Percentiles rank a stretch among this genome's conserved stretches.
Evolutionary conservation across 139 green algal species (phyloP).

Genomic region (Desmodesmus armatus): DNA sequence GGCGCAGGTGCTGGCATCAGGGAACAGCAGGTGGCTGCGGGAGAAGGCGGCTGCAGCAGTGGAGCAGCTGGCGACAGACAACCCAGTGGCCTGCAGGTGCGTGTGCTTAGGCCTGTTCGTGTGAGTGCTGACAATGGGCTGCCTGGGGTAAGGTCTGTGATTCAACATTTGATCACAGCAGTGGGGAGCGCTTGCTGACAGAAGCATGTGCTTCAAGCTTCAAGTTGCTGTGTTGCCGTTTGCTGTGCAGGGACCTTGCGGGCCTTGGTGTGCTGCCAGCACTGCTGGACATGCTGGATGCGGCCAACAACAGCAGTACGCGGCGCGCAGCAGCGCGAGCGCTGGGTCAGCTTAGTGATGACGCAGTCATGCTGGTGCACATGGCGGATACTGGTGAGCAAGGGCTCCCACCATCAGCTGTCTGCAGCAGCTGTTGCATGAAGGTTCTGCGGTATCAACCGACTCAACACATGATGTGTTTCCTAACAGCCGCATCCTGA

Average conservation of each 20-base stretch:
- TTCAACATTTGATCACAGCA: background rate
- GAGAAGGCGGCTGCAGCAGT: conserved; percentile 45
- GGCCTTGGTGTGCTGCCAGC: conserved; percentile 51
- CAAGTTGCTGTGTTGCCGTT: background rate
- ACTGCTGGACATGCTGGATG: conserved; percentile 58
- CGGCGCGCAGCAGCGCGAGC: conserved; percentile 47
- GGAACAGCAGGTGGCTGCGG: conserved; percentile 12
- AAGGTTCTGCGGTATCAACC: too few relatives aligned
- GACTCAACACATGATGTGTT: too few relatives aligned
- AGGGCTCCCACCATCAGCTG: too few relatives aligned
- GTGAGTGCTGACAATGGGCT: too few relatives aligned
- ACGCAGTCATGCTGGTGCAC: conserved; percentile 22
- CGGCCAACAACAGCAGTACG: conserved; percentile 18
- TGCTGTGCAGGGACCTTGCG: conserved; percentile 52
- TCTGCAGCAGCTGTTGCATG: too few relatives aligned
- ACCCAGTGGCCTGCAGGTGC: conserved; percentile 39
- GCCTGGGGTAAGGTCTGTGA: too few relatives aligned
- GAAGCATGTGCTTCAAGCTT: background rate
- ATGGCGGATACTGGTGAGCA: conserved; percentile 34
- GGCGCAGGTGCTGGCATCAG: conserved; percentile 5
- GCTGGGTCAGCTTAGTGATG: conserved; percentile 52
- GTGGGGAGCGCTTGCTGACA: background rate
- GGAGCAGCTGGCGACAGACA: conserved; percentile 33
- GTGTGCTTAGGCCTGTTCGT: too few relatives aligned
- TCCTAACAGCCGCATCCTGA: too few relatives aligned